These are phyloP conservation scores for Gamarada debralockiae DNA, from an alignment of 495 filamentous ascomycete species.

Conservation along the genomic window DNA sequence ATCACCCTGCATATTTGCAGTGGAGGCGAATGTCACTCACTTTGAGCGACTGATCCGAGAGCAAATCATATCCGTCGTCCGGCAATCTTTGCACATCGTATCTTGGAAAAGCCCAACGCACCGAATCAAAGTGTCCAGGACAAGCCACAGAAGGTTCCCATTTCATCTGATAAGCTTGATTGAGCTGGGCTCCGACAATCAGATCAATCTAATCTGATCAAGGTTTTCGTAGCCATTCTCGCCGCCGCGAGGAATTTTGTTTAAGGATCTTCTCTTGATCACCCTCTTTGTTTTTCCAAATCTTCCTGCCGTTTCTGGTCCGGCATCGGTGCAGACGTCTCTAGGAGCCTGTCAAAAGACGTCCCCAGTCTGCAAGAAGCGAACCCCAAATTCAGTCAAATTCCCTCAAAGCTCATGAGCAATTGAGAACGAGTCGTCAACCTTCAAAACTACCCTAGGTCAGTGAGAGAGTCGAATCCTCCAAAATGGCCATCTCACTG, in stretches of 20 bases:
- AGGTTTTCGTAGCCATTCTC: no score
- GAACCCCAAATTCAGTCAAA: background rate
- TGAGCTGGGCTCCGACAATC: background rate
- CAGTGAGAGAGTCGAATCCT: background rate
- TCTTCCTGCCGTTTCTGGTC: background rate
- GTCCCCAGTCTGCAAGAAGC: background rate
- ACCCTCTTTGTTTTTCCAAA: background rate
- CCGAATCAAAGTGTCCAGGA: no score
- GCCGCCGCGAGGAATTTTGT: no score
- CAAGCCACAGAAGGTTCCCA: no score
- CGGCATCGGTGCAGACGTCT: constrained; percentile 1
- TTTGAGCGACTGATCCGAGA: no score
- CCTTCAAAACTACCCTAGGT: constrained; percentile 8
- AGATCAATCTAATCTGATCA: constrained; percentile 12
- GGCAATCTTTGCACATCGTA: no score
- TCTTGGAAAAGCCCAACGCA: background rate
- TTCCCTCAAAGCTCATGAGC: constrained; percentile 2
- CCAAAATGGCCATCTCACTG: constrained; percentile 21
- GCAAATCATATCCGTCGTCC: no score
- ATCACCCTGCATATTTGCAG: no score
- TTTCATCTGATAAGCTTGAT: no score
- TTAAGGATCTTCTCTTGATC: no score
- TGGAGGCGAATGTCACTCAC: no score
- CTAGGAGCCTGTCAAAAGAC: background rate
- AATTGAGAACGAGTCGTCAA: background rate